Conservation (phyloP, 129 eudicot genomes). For the Escallonia rubra region DNA sequence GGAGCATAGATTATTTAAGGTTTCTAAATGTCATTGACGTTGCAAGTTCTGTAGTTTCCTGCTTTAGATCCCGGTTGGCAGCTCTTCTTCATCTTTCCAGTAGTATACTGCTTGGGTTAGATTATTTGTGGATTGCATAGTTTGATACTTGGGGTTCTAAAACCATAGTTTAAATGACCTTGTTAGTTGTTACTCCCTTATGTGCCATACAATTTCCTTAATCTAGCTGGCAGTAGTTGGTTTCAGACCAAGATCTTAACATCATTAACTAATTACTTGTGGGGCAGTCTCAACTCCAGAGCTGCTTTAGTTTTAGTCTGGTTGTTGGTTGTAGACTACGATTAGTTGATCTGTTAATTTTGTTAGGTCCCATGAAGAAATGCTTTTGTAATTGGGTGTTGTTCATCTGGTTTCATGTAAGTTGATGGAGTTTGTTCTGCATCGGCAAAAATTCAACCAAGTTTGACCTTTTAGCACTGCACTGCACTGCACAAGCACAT, state of each 20-base stretch:
- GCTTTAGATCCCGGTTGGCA: too few relatives aligned
- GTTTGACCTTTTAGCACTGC: background rate
- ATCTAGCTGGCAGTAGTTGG: background rate
- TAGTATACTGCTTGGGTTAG: too few relatives aligned
- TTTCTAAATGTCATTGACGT: too few relatives aligned
- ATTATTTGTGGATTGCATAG: too few relatives aligned
- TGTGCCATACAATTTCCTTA: background rate
- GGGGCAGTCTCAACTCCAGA: background rate
- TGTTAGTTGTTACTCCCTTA: background rate
- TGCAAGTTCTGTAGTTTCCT: too few relatives aligned
- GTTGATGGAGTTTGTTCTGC: background rate
- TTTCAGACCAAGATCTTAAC: background rate
- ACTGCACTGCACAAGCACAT: too few relatives aligned
- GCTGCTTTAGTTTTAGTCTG: background rate
- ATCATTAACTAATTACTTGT: background rate
- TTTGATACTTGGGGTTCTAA: background rate
- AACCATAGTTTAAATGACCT: background rate
- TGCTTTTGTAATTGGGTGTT: background rate
- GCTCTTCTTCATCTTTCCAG: too few relatives aligned
- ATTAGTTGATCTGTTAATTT: slow-evolving; percentile 9
- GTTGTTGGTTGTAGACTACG: background rate
- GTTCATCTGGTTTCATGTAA: background rate
- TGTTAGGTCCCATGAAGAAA: background rate
- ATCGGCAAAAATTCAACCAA: background rate
- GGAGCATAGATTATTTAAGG: too few relatives aligned